These are phyloP conservation scores for Arthrobotrys entomopaga DNA, from an alignment of 2,329 filamentous ascomycete genomes.

Conservation along the genomic window DNA sequence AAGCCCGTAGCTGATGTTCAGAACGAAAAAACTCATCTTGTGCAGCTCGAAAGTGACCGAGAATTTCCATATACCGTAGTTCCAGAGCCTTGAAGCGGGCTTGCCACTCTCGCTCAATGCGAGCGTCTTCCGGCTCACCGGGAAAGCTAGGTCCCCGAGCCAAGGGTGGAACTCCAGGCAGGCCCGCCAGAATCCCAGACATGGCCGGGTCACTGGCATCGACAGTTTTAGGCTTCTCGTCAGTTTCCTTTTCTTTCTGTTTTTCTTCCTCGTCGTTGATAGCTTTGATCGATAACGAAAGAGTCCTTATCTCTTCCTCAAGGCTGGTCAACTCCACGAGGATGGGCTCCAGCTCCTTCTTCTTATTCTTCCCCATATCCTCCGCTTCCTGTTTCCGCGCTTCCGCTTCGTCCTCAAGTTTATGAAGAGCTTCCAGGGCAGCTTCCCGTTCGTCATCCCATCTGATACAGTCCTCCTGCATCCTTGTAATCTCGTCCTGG, in stretches of 20 bases:
- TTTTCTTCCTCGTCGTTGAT: conserved; percentile 77
- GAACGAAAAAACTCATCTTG: conserved; percentile 59
- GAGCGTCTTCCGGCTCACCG: conserved; percentile 64
- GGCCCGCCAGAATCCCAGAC: conserved; percentile 19
- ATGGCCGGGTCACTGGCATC: conserved; percentile 12
- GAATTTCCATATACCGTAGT: conserved; percentile 61
- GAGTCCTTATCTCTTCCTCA: conserved; percentile 78
- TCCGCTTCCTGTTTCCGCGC: conserved; percentile 68
- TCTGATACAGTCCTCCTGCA: conserved; percentile 75
- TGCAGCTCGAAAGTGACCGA: conserved; percentile 48
- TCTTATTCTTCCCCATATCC: conserved; percentile 67
- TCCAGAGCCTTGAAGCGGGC: conserved; percentile 68
- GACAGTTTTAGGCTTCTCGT: conserved; percentile 64
- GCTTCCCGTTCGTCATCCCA: conserved; percentile 69
- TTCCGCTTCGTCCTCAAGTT: conserved; percentile 69
- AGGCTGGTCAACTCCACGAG: conserved; percentile 70
- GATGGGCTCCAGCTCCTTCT: conserved; percentile 67
- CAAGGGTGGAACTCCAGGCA: conserved; percentile 42
- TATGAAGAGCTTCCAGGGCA: conserved; percentile 64
- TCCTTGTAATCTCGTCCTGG: conserved; percentile 85
- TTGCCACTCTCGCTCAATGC: conserved; percentile 68
- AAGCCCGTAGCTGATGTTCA: conserved; percentile 57
- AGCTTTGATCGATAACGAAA: conserved; percentile 75
- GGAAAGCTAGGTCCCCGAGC: conserved; percentile 41
- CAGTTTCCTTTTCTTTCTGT: conserved; percentile 71